These are phyloP conservation scores for Purpureocillium lavendulum DNA, from an alignment of 2,329 filamentous ascomycete genomes.

Conservation along the genomic window DNA sequence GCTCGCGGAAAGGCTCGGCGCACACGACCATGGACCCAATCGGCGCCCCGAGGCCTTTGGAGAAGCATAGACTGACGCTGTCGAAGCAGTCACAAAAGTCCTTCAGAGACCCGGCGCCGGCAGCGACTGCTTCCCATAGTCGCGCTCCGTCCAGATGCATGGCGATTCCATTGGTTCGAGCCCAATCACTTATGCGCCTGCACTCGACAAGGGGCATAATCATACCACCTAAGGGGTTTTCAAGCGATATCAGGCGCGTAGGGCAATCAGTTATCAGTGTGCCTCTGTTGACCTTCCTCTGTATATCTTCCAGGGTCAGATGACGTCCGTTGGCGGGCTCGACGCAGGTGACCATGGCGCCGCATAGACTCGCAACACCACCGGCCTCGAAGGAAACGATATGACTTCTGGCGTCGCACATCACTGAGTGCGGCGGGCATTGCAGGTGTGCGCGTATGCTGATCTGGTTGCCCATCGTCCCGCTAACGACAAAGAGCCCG, in stretches of 20 bases:
- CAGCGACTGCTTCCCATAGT: conserved; percentile 70
- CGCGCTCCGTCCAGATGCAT: conserved; percentile 76
- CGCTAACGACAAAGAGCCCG: no score
- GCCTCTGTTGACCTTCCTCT: conserved; percentile 42
- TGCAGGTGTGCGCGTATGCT: no score
- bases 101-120: conserved; percentile 55
- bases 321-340: conserved; percentile 62
- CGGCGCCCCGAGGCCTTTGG: conserved; percentile 72
- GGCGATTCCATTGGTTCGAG: conserved; percentile 50
- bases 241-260: conserved; percentile 70
- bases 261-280: conserved; percentile 64
- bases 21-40: conserved; percentile 68
- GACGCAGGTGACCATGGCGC: conserved; percentile 59
- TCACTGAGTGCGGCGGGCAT: conserved; percentile 25
- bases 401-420: conserved; percentile 71
- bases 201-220: conserved; percentile 69
- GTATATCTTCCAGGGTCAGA: conserved; percentile 68
- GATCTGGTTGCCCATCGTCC: no score
- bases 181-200: conserved; percentile 60
- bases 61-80: conserved; percentile 68
- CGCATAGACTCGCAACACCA: conserved; percentile 34
- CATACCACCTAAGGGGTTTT: conserved; percentile 75
- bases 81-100: conserved; percentile 64
- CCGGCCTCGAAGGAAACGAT: conserved; percentile 60
- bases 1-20: conserved; percentile 19